A percentile compares a stretch with the other conserved stretches of the same genome.
Conservation (phyloP, 768 basidiomycete species). For the Auriculariales sp. region DNA sequence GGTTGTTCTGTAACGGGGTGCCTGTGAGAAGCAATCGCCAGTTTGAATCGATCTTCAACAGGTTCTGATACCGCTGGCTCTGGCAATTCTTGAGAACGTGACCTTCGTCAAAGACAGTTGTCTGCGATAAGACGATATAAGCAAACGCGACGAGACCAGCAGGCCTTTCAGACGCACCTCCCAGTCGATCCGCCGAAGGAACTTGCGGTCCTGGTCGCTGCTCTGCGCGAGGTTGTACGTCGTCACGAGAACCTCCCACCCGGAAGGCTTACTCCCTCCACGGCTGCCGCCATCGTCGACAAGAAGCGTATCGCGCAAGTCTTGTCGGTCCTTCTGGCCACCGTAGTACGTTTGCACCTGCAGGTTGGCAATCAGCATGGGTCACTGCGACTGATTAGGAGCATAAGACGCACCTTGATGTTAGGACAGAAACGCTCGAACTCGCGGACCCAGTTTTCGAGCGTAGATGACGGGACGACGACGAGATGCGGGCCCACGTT, state of each 20-base stretch:
- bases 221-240: conserved; percentile 93
- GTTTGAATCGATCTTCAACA: conserved; percentile 69
- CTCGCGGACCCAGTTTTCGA: conserved; percentile 98
- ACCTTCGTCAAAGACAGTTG: conserved; percentile 91
- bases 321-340: conserved; percentile 69
- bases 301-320: conserved; percentile 55
- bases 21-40: conserved; percentile 93
- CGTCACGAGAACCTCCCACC: conserved; percentile 89
- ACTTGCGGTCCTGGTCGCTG: conserved; percentile 75
- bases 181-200: conserved; percentile 84
- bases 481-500: conserved; percentile 79
- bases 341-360: conserved; percentile 95
- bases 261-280: conserved; percentile 26
- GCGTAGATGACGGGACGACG: conserved; percentile 93
- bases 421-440: conserved; percentile 82
- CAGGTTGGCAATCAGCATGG: too few relatives aligned
- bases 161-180: conserved; percentile 43
- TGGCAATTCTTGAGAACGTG: conserved; percentile 96
- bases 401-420: too few relatives aligned
- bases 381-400: too few relatives aligned
- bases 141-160: background rate
- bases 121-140: conserved; percentile 27
- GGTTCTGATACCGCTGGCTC: conserved; percentile 85
- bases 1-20: conserved; percentile 85
- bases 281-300: conserved; percentile 36